Conservation (phyloP, 106 monocot genomes). For the Ottelia alismoides region DNA sequence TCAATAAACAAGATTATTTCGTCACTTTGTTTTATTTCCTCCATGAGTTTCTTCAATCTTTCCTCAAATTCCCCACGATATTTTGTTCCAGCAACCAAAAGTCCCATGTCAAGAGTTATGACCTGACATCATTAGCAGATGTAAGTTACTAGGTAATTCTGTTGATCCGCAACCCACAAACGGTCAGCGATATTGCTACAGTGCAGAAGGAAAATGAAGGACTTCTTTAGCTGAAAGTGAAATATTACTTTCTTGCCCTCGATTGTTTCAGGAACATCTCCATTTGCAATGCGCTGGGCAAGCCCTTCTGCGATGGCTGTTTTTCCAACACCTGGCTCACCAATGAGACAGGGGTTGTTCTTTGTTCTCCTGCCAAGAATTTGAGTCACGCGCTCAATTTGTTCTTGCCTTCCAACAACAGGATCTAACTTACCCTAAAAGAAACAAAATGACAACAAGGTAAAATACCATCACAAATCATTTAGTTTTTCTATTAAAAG, state of each 20-base stretch:
- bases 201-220: no score
- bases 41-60: conserved; percentile 27
- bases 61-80: conserved; percentile 39
- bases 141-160: no score
- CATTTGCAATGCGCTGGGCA: conserved; percentile 23
- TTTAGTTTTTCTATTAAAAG: no score
- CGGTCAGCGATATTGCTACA: no score
- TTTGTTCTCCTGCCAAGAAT: conserved; percentile 35
- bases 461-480: no score
- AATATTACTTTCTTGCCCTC: conserved; percentile 26
- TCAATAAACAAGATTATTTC: conserved; percentile 36
- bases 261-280: conserved; percentile 36
- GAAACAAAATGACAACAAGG: no score
- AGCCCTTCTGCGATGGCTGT: conserved; percentile 41
- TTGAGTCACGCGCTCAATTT: conserved; percentile 34
- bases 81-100: conserved; percentile 31
- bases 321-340: conserved; percentile 39
- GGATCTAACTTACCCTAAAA: conserved; percentile 36
- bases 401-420: conserved; percentile 25
- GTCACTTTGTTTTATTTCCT: conserved; percentile 24
- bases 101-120: conserved; percentile 29
- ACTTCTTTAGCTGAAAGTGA: no score
- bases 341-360: conserved; percentile 35
- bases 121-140: no score
- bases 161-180: no score